Base-by-base conservation (phyloP, 345 rosid genomes). In the Garcia nutans region DNA sequence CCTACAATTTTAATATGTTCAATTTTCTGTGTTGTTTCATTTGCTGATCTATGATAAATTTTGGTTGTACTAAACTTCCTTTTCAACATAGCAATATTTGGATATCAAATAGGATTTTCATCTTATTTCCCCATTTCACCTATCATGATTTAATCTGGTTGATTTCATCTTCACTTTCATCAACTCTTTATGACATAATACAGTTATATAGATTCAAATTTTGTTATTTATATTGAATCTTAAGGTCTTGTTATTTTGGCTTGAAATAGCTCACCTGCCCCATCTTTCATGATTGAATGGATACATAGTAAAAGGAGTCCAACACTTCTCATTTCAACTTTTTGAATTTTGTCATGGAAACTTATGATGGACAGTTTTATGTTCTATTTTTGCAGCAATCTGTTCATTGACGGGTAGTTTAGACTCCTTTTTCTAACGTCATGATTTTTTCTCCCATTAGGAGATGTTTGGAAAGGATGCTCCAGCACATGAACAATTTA, bases 401-500 rank as follows among this genome's bases (percentile, higher is more conserved):
- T 64, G 23, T 57, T 68, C n/a, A 23, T 81, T 45, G 20, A 28
- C 70, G 3, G 55, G 55, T 47, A 17, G 61, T 31, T 56, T 57
- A 74, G 55, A 17, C 19, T 66, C 13, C 22, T 54, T 33, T 68
- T 55, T 68, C 62, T 73, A 50, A 73, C 52, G 41, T 65, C 60
- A 7, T 68, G 59, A 26, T 75, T 33, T 73, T 54, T 62, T 50
- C n/a, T 86, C 37, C 56, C 52, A 23, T 37, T 75, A 96, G 99
- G 99, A 93, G 86, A 93, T 96, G 98, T 96, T 96, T 77, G 99
- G 99, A 71, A 96, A 91, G 84, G 99, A 93, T 83, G 92, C 90
- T 71, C 81, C 79, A 68, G 78, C 82, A 59, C 83, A 78, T 62
- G 99, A 93, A 75, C 94, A 87, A 84, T 83, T 84, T 65, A 96